These are phyloP conservation scores for Halteria grandinella DNA, from an alignment of 73 alveolate species.

Conservation along the genomic window DNA sequence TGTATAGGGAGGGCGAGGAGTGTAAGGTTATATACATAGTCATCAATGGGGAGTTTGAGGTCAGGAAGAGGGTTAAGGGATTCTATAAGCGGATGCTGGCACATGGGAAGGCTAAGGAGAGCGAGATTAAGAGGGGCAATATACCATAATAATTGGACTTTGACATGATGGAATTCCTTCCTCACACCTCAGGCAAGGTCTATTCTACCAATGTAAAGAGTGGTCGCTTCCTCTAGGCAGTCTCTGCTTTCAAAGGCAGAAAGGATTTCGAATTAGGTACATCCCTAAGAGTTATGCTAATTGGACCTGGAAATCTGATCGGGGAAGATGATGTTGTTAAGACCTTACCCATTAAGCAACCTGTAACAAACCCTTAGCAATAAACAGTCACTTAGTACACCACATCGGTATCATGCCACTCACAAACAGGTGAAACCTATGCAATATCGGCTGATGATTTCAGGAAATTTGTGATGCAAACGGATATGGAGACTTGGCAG, in stretches of 20 bases:
- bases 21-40: constrained; percentile 40
- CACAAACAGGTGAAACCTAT: constrained; percentile 47
- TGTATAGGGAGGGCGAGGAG: constrained; percentile 65
- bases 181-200: constrained; percentile 20
- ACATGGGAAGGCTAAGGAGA: constrained; percentile 3
- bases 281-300: constrained; percentile 2
- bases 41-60: constrained; percentile 66
- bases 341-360: too few relatives aligned
- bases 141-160: not conserved
- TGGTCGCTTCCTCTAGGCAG: constrained; percentile 13
- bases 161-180: constrained; percentile 55
- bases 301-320: constrained; percentile 36
- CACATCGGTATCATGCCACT: constrained; percentile 43
- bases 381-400: not conserved
- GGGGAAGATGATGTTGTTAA: constrained; percentile 56
- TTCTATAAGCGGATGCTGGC: too few relatives aligned
- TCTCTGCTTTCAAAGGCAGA: not conserved
- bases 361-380: too few relatives aligned
- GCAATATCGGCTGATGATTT: constrained; percentile 22
- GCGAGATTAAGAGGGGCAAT: too few relatives aligned
- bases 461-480: constrained; percentile 28
- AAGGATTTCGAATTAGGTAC: constrained; percentile 4
- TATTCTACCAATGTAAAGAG: constrained; percentile 8
- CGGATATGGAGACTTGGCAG: constrained; percentile 52
- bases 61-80: constrained; percentile 33